phyloP scores from a whole-genome alignment of 306 rosid species.

The Delonix regia region DNA sequence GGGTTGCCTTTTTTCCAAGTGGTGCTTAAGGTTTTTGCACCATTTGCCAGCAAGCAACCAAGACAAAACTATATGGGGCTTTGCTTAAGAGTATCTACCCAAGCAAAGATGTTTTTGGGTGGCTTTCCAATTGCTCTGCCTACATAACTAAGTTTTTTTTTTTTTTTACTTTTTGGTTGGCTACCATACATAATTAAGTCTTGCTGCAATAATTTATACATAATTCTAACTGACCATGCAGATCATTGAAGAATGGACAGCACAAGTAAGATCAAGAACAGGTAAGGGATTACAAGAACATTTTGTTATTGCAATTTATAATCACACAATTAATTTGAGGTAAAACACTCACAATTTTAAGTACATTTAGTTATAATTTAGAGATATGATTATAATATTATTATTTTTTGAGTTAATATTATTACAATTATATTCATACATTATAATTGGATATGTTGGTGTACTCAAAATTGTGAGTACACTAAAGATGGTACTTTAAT shows the following conservation, averaged over 20 bases:
- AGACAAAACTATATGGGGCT: constrained; percentile 39
- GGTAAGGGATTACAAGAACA: constrained; percentile 49
- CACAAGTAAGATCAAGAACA: constrained; percentile 74
- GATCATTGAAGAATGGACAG: constrained; percentile 89
- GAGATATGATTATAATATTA: no score
- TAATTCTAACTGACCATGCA: constrained; percentile 44
- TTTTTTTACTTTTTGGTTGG: background rate
- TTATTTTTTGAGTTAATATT: no score
- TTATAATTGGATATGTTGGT: no score
- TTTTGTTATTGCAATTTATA: constrained; percentile 25
- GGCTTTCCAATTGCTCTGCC: constrained; percentile 38
- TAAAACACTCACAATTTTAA: no score
- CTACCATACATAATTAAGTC: background rate
- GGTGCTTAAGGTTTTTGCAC: constrained; percentile 52
- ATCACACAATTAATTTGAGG: background rate
- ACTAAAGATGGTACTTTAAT: no score
- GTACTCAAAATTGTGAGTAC: no score
- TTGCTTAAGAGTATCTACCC: constrained; percentile 32
- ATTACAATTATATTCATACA: no score
- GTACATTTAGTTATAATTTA: no score
- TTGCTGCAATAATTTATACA: constrained; percentile 25
- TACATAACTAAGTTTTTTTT: background rate
- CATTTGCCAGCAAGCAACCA: constrained; percentile 74
- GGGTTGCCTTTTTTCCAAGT: constrained; percentile 67
- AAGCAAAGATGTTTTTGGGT: constrained; percentile 36